These are phyloP conservation scores for Suhomyces taliae DNA, from an alignment of 1,139 yeast genomes.

Conservation along the genomic window DNA sequence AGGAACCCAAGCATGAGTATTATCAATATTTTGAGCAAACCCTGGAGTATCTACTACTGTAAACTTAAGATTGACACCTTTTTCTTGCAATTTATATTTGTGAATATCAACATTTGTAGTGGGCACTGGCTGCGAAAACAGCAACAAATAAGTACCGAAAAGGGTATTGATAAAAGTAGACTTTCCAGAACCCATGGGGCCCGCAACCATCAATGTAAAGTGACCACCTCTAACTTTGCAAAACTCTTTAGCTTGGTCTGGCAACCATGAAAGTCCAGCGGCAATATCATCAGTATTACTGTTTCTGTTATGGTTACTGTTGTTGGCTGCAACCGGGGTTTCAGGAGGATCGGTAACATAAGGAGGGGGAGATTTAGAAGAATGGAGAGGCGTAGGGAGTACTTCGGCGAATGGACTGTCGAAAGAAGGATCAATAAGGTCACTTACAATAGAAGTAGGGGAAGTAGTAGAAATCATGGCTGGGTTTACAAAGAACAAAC, in stretches of 20 bases:
- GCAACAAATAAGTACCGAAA: constrained; percentile 10
- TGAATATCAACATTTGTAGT: constrained; percentile 5
- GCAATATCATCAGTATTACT: neutral
- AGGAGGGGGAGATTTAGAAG: neutral
- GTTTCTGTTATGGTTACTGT: too few species aligned
- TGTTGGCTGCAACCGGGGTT: neutral
- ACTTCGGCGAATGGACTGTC: too few species aligned
- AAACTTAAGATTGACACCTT: constrained; percentile 17
- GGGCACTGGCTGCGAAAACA: constrained; percentile 3
- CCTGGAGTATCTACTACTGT: constrained; percentile 47
- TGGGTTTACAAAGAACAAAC: neutral
- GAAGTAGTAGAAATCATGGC: neutral
- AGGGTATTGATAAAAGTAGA: constrained; percentile 70
- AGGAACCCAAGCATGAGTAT: constrained; percentile 58
- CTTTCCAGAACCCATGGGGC: constrained; percentile 78
- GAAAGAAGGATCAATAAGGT: too few species aligned
- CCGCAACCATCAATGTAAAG: constrained; percentile 71
- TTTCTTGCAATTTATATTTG: constrained; percentile 13
- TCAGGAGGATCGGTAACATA: neutral
- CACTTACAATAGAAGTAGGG: too few species aligned
- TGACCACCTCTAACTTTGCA: constrained; percentile 30
- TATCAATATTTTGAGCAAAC: constrained; percentile 42
- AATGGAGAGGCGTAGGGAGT: too few species aligned
- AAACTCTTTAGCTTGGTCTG: constrained; percentile 25
- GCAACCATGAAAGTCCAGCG: constrained; percentile 28